Conservation (phyloP, 164 flowering plant genomes). For the Piper longum region DNA sequence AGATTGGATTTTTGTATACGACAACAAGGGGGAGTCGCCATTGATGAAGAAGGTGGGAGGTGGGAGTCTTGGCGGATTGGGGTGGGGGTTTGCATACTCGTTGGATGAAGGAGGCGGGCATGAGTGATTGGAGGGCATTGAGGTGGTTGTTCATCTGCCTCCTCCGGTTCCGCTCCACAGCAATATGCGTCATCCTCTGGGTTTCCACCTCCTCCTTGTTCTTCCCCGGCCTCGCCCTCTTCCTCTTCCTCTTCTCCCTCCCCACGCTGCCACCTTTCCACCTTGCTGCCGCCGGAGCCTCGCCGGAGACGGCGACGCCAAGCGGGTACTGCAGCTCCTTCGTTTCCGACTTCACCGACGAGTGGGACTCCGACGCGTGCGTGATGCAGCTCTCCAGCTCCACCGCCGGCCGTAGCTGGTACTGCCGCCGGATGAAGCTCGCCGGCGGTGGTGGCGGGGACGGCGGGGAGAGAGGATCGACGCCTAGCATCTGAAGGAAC, state of each 20-base stretch:
- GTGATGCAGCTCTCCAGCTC: constrained; percentile 44
- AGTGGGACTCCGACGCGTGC: constrained; percentile 21
- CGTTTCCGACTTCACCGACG: constrained; percentile 20
- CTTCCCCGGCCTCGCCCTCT: constrained; percentile 30
- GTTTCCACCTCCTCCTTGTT: constrained; percentile 51
- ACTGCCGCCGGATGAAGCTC: constrained; percentile 25
- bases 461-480: constrained; percentile 15
- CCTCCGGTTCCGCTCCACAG: constrained; percentile 56
- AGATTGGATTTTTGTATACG: background rate
- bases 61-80: background rate
- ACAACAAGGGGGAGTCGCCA: background rate
- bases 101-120: constrained; percentile 49
- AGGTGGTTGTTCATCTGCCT: constrained; percentile 65
- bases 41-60: background rate
- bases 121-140: constrained; percentile 40
- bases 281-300: background rate
- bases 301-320: constrained; percentile 1
- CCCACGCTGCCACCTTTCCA: background rate
- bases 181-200: constrained; percentile 65
- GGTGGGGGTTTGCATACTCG: constrained; percentile 18
- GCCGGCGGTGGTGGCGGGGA: constrained; percentile 26
- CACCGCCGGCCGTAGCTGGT: constrained; percentile 12
- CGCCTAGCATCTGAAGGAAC: constrained; percentile 45
- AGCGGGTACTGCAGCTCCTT: constrained; percentile 3
- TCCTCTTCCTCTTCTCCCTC: constrained; percentile 33